Evolutionary conservation across 2,329 filamentous ascomycete genomes (phyloP).

Genomic region (Trichoderma sp.): DNA sequence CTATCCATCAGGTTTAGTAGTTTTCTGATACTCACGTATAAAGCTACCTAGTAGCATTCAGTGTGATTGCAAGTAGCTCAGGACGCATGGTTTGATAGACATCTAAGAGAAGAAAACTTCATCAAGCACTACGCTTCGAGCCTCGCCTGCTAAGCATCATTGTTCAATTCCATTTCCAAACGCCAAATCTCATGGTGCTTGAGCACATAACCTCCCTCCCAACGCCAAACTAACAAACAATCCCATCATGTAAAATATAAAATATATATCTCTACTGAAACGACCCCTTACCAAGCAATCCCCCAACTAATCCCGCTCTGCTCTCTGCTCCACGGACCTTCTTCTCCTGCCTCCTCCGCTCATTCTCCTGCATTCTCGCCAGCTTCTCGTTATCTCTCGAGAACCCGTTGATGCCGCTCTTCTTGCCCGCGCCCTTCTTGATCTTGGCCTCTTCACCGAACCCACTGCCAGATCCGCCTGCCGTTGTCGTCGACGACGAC

Average conservation of each 20-base stretch:
- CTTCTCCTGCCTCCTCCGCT: slow-evolving; percentile 56
- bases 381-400: slow-evolving; percentile 57
- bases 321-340: slow-evolving; percentile 57
- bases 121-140: neutral
- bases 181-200: neutral
- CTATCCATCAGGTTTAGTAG: no score
- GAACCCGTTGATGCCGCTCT: slow-evolving; percentile 59
- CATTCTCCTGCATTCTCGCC: slow-evolving; percentile 53
- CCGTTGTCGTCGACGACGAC: slow-evolving; percentile 28
- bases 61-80: neutral
- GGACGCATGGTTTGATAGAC: neutral
- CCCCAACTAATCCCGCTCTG: slow-evolving; percentile 54
- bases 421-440: slow-evolving; percentile 58
- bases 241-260: neutral
- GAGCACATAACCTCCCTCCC: neutral
- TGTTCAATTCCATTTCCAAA: neutral
- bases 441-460: slow-evolving; percentile 53
- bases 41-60: no score
- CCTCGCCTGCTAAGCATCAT: neutral
- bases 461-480: slow-evolving; percentile 35
- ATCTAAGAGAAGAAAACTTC: neutral
- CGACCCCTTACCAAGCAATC: slow-evolving; percentile 53
- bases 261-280: slow-evolving; percentile 31
- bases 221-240: neutral
- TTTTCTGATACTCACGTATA: neutral